phyloP scores from a whole-genome alignment of 768 basidiomycete species.

The Guyanaporus albipodus region DNA sequence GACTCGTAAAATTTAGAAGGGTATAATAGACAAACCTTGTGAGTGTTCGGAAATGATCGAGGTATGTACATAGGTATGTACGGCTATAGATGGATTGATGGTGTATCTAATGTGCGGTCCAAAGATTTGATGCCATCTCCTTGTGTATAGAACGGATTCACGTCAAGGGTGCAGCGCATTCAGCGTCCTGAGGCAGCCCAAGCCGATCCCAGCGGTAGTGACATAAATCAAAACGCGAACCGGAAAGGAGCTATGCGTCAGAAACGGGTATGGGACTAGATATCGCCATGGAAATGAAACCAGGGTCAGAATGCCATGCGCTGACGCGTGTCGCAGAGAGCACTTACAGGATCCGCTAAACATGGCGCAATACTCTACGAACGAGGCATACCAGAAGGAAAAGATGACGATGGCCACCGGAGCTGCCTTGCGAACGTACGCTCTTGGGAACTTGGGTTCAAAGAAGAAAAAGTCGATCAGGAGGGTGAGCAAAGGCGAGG shows the following conservation, averaged over 20 bases:
- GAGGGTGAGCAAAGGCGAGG: constrained; percentile 53
- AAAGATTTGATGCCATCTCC: neutral
- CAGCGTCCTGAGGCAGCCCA: constrained; percentile 51
- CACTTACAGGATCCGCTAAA: constrained; percentile 61
- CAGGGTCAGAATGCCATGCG: too few relatives aligned
- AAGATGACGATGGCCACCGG: constrained; percentile 21
- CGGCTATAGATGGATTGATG: too few relatives aligned
- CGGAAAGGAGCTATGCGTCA: constrained; percentile 53
- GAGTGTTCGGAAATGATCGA: too few relatives aligned
- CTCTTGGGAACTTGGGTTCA: constrained; percentile 50
- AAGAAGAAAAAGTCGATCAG: constrained; percentile 65
- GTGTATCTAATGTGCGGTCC: neutral
- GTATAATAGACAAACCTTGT: too few relatives aligned
- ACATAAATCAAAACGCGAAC: constrained; percentile 59
- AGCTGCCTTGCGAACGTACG: constrained; percentile 8
- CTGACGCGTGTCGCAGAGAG: too few relatives aligned
- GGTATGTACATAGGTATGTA: neutral
- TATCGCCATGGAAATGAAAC: too few relatives aligned
- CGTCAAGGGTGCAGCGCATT: constrained; percentile 50
- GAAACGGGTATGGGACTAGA: constrained; percentile 80
- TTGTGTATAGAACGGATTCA: neutral
- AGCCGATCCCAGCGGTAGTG: constrained; percentile 47
- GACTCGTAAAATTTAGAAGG: too few relatives aligned
- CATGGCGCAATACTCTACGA: constrained; percentile 64
- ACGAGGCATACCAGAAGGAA: constrained; percentile 50